Conservation (phyloP, 306 rosid species). For the Elaeagnus macrophylla region DNA sequence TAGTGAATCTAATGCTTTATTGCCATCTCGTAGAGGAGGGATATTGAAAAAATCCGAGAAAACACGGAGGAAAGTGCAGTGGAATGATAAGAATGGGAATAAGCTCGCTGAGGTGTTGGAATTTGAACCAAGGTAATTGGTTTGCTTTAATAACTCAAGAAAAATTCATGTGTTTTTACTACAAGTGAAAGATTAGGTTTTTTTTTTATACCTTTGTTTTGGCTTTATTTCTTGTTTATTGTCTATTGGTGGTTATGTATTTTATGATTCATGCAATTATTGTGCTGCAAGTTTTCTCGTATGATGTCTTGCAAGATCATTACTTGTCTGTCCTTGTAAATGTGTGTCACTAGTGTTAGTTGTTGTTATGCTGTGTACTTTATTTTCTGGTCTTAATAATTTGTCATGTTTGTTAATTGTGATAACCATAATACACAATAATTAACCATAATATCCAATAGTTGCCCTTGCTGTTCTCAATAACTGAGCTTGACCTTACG, state of each 20-base stretch:
- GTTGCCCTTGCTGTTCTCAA: background rate
- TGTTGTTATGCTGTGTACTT: no score
- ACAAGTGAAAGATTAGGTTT: slow-evolving; percentile 9
- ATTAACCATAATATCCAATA: no score
- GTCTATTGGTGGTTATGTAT: no score
- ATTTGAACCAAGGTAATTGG: slow-evolving; percentile 69
- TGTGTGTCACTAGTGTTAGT: no score
- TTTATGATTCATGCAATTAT: no score
- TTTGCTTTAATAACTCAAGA: background rate
- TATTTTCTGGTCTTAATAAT: no score
- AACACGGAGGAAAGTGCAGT: slow-evolving; percentile 70
- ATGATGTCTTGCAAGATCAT: no score
- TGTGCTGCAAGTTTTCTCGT: no score
- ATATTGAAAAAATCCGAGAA: slow-evolving; percentile 59
- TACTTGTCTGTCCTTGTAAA: no score
- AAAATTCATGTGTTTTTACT: background rate
- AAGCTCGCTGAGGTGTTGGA: slow-evolving; percentile 83
- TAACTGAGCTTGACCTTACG: background rate
- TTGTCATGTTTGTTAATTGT: no score
- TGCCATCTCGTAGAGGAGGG: slow-evolving; percentile 69
- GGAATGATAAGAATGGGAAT: slow-evolving; percentile 89
- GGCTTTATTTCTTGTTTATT: no score
- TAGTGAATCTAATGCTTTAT: slow-evolving; percentile 62
- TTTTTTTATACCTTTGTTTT: background rate
- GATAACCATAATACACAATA: no score